Evolutionary conservation across 106 monocot species (phyloP), one percentile per base, ranked within the genome.

Genomic region (Acorus gramineus): DNA sequence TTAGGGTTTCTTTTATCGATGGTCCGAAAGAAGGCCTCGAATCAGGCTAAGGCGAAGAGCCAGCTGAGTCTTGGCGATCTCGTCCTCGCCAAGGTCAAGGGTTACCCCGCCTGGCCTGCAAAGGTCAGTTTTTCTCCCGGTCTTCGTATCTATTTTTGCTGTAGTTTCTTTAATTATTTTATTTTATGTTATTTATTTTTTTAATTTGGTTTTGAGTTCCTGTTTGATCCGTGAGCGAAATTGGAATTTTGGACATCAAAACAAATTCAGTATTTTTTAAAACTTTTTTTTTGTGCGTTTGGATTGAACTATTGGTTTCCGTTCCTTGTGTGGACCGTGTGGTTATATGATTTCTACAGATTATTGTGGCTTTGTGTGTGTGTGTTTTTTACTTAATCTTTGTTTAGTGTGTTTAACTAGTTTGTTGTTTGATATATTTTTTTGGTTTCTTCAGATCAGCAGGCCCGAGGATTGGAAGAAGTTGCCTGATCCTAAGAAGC

Each of bases 21-120:
- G 28, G 28, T 28, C 28, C 28, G 66, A 14, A 66, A 51, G 63
- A 62, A 6, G 50, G 67, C 43, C 9, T 71, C 52, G 63, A 64
- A 58, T 47, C 69, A 63, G 44, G 44, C 63, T 3, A 76, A 64
- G 69, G 57, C 5, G 50, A 76, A 58, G 67, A 63, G 49, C 12
- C 60, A 71, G 58, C 63, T 76, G 51, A 60, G 66, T 55, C 43
- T 78, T 42, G 82, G 82, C 2, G 82, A 78, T 74, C 71, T 82
- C 57, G 82, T 82, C 11, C 74, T 82, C 45, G 82, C 82, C 4
- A 82, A 70, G 70, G 78, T 82, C 53, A 78, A 78, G 78, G 82
- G 82, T 4, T 74, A 69, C 53, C 82, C 82, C 2, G 4, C 70
- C 5, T 82, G 82, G 82, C 82, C 82, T 1, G 82, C 82, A 28